Evolutionary conservation across 208 protist species (phyloP), one percentile per base, ranked within the genome.

Genomic region (Leishmania turanica): DNA sequence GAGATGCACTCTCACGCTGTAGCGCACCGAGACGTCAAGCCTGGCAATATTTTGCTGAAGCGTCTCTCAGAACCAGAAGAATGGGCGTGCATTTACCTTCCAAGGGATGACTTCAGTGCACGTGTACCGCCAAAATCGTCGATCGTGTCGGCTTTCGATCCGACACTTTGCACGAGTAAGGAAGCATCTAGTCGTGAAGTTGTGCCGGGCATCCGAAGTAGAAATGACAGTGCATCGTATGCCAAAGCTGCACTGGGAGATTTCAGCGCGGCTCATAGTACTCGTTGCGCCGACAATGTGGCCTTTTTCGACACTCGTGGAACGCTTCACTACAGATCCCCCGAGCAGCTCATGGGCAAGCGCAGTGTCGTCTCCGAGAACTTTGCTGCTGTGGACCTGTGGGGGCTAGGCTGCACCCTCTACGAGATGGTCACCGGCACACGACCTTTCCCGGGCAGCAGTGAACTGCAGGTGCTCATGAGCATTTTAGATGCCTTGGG

Each of bases 11-110:
- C 74, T n/a, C 82, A 81, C 45, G 91, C 87, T 19, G 81, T 97
- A 37, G 90, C 88, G 1, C 93, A 97, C 80, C 88, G 91, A 51
- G 93, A 97, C 58, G 89, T 97, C 72, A 97, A 97, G 83, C 93
- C 93, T 60, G 91, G 91, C 56, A 97, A 97, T 84, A 89, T 97
- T 77, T 81, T 97, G 37, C 86, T 97, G 45, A 92, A 91, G 42
- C 77, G 27, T 31, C 56, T 88, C 60, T 54, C 76, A 2, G 54
- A 34, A 8, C 0, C 71, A 24, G 81, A 85, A 40, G 37, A 81
- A 40, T 85, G 81, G 81, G 56, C 81, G 7, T 81, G 81, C 51
- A 56, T 71, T 40, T 53, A 34, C 24, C 74, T 77, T 34, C n/a
- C 54, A 65, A 51, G 24, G 11, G 34, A 60, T 31, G 74, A 65